phyloP scores from a whole-genome alignment of 495 filamentous ascomycete genomes.

The Hypoxylon subgilvum region DNA sequence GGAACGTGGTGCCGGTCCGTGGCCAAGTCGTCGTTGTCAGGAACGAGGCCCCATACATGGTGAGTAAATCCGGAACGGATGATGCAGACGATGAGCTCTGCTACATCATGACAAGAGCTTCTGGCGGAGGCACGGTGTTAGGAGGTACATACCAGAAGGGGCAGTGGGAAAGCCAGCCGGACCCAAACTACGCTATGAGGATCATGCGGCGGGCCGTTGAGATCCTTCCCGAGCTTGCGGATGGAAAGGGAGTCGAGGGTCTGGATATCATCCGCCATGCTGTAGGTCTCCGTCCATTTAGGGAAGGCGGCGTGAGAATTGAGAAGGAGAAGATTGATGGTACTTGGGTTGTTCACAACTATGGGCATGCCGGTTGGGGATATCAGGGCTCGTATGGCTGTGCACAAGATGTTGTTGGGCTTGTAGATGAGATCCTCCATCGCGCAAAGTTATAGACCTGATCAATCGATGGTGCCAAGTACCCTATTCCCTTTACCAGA shows the following conservation, averaged over 20 bases:
- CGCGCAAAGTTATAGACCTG: constrained; percentile 17
- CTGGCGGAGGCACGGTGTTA: constrained; percentile 76
- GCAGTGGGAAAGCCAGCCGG: constrained; percentile 81
- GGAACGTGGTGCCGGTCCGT: constrained; percentile 73
- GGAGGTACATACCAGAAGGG: constrained; percentile 86
- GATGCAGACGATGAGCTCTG: constrained; percentile 79
- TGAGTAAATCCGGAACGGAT: constrained; percentile 73
- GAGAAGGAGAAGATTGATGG: constrained; percentile 80
- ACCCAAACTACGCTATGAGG: constrained; percentile 77
- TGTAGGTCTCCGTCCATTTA: constrained; percentile 82
- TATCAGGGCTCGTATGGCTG: constrained; percentile 90
- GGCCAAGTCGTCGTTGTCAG: constrained; percentile 90
- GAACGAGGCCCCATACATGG: constrained; percentile 78
- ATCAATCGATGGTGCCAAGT: no score
- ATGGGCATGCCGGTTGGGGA: constrained; percentile 93
- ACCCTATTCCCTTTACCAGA: no score
- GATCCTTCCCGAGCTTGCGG: constrained; percentile 72
- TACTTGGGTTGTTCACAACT: constrained; percentile 86
- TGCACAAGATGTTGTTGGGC: constrained; percentile 67
- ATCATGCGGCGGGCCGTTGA: constrained; percentile 89
- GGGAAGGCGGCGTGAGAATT: constrained; percentile 76
- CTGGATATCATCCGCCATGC: constrained; percentile 87
- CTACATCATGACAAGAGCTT: constrained; percentile 92
- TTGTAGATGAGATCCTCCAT: constrained; percentile 67
- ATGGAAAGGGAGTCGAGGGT: constrained; percentile 77